phyloP scores from a whole-genome alignment of 1,284 basidiomycete species.

The Rhodofomes roseus region DNA sequence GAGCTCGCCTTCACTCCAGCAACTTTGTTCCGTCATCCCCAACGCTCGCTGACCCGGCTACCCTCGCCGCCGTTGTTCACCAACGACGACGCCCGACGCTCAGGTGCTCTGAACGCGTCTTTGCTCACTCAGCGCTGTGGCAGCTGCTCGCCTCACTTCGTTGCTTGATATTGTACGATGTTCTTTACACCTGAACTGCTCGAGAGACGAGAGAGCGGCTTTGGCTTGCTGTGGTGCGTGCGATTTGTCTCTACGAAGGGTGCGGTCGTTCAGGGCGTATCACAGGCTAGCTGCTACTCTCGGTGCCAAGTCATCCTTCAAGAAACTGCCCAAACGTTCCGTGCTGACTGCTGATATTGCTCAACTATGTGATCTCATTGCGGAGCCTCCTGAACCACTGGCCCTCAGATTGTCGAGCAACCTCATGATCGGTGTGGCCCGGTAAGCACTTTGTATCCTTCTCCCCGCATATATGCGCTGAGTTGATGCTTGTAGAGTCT shows the following conservation, averaged over 20 bases:
- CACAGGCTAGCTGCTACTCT: constrained; percentile 84
- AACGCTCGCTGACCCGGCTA: not conserved
- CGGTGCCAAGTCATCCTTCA: constrained; percentile 81
- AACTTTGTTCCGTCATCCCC: not conserved
- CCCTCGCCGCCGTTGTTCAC: not conserved
- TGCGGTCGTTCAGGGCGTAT: not conserved
- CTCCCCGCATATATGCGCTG: constrained; percentile 15
- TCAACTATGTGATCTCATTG: constrained; percentile 75
- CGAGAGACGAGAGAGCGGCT: constrained; percentile 72
- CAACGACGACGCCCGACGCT: not conserved
- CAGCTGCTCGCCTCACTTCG: not conserved
- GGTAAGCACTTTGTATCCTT: constrained; percentile 46
- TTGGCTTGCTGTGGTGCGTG: constrained; percentile 67
- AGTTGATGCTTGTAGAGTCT: constrained; percentile 45
- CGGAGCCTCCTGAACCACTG: constrained; percentile 78
- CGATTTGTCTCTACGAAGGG: not conserved
- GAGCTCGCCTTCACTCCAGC: not conserved
- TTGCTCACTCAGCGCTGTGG: not conserved
- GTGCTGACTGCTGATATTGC: constrained; percentile 79
- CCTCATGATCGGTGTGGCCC: constrained; percentile 81
- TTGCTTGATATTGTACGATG: constrained; percentile 37
- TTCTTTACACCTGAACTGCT: constrained; percentile 76
- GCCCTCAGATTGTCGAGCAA: constrained; percentile 83
- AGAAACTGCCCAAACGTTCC: constrained; percentile 74
- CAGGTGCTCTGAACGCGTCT: not conserved